Percentiles rank a stretch among this genome's conserved stretches.
These are phyloP conservation scores for Yamadazyma atmosphaerica DNA, from an alignment of 1,139 yeast species.

Conservation along the genomic window DNA sequence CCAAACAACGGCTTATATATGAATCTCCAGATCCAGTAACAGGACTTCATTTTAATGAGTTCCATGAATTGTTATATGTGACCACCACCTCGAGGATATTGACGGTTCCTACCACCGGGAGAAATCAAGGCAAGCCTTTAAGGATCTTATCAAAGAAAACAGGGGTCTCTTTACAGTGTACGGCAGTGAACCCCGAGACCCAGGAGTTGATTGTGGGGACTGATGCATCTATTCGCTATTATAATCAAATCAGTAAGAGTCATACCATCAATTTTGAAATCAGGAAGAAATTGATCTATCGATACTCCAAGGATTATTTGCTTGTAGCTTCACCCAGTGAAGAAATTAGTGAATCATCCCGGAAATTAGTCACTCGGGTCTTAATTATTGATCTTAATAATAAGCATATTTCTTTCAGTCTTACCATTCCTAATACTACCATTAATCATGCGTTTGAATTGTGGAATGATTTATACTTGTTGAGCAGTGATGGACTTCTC, in stretches of 20 bases:
- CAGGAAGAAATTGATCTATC: conserved; percentile 54
- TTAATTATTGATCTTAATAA: conserved; percentile 67
- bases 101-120: conserved; percentile 76
- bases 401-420: conserved; percentile 69
- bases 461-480: conserved; percentile 57
- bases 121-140: conserved; percentile 70
- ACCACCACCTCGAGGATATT: conserved; percentile 71
- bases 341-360: conserved; percentile 16
- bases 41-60: conserved; percentile 58
- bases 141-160: conserved; percentile 55
- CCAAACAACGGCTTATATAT: conserved; percentile 78
- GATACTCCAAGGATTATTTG: conserved; percentile 48
- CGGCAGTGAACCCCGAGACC: conserved; percentile 38
- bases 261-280: conserved; percentile 60
- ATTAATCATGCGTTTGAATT: conserved; percentile 52
- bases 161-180: conserved; percentile 78
- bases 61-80: conserved; percentile 47
- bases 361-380: conserved; percentile 43
- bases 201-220: conserved; percentile 55
- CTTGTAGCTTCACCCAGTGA: conserved; percentile 55
- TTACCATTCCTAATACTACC: conserved; percentile 64
- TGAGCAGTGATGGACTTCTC: conserved; percentile 76
- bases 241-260: conserved; percentile 55
- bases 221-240: conserved; percentile 52
- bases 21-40: conserved; percentile 80